Conservation (phyloP, 2,329 filamentous ascomycete genomes). For the Claviceps maximensis region DNA sequence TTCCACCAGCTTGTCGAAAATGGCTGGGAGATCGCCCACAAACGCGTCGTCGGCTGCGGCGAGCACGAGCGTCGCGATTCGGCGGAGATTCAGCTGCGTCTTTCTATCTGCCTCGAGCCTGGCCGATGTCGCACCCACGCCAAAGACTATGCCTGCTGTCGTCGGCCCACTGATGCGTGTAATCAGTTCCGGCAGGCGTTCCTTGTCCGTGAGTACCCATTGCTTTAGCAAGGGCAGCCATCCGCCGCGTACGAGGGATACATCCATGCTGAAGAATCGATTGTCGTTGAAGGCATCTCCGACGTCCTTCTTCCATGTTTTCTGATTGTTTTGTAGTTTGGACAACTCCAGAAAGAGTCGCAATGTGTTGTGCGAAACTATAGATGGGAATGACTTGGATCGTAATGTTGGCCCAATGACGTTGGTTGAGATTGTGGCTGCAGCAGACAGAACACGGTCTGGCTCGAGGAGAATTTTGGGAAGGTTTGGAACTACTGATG, state of each 20-base stretch:
- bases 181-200: slow-evolving; percentile 70
- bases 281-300: slow-evolving; percentile 83
- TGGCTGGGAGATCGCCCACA: slow-evolving; percentile 55
- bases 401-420: slow-evolving; percentile 72
- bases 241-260: slow-evolving; percentile 51
- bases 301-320: slow-evolving; percentile 86
- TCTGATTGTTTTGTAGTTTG: slow-evolving; percentile 66
- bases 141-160: slow-evolving; percentile 92
- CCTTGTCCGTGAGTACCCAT: slow-evolving; percentile 78
- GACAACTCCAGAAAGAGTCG: slow-evolving; percentile 64
- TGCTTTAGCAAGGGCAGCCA: slow-evolving; percentile 80
- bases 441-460: slow-evolving; percentile 68
- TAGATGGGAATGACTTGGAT: slow-evolving; percentile 77
- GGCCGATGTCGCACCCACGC: slow-evolving; percentile 90
- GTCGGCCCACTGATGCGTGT: slow-evolving; percentile 70
- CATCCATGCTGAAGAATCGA: slow-evolving; percentile 64
- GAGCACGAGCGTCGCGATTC: slow-evolving; percentile 67
- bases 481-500: slow-evolving; percentile 65
- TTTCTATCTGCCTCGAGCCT: slow-evolving; percentile 89
- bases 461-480: slow-evolving; percentile 72
- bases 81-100: slow-evolving; percentile 77
- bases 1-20: slow-evolving; percentile 78
- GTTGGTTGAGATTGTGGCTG: slow-evolving; percentile 68
- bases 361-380: slow-evolving; percentile 59
- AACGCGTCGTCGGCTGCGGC: slow-evolving; percentile 69